Percentiles rank a stretch among this genome's conserved stretches.
phyloP scores from a whole-genome alignment of 495 filamentous ascomycete genomes.

The Aspergillus saccharolyticus region DNA sequence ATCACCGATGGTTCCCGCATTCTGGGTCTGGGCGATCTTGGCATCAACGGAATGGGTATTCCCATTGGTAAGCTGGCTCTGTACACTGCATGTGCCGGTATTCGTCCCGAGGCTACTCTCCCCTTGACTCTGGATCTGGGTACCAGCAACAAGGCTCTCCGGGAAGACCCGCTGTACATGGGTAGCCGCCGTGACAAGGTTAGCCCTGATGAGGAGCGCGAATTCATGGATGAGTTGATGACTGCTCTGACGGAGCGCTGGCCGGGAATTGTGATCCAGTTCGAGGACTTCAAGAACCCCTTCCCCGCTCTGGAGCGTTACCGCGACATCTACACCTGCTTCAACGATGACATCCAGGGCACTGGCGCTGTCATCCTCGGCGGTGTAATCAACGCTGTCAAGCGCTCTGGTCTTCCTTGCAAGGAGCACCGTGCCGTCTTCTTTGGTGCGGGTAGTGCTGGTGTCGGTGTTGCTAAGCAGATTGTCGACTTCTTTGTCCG shows the following conservation, averaged over 20 bases:
- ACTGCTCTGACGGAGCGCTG: constrained; percentile 78
- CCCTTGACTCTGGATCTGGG: constrained; percentile 90
- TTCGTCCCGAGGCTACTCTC: constrained; percentile 85
- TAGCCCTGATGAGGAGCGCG: constrained; percentile 72
- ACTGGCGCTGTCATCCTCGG: constrained; percentile 93
- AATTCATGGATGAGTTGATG: constrained; percentile 98
- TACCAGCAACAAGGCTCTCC: constrained; percentile 81
- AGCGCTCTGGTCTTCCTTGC: constrained; percentile 75
- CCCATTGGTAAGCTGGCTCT: constrained; percentile 91
- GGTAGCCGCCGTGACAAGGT: constrained; percentile 81
- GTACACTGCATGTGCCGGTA: constrained; percentile 95
- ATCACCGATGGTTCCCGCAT: constrained; percentile 97
- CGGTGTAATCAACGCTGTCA: constrained; percentile 92
- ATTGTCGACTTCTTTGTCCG: constrained; percentile 93
- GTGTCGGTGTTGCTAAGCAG: constrained; percentile 95
- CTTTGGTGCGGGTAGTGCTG: constrained; percentile 91
- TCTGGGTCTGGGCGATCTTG: constrained; percentile 90
- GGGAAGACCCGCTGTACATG: constrained; percentile 91
- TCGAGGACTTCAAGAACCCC: constrained; percentile 98
- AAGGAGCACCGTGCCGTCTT: constrained; percentile 94
- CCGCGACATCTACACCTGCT: constrained; percentile 80
- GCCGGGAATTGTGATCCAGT: constrained; percentile 94
- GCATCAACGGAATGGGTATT: constrained; percentile 97
- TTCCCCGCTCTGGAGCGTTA: constrained; percentile 92
- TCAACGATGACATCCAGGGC: constrained; percentile 98